Evolutionary conservation across 306 rosid genomes (phyloP), one percentile per base, ranked within the genome.

Genomic region (Canavalia gladiata): DNA sequence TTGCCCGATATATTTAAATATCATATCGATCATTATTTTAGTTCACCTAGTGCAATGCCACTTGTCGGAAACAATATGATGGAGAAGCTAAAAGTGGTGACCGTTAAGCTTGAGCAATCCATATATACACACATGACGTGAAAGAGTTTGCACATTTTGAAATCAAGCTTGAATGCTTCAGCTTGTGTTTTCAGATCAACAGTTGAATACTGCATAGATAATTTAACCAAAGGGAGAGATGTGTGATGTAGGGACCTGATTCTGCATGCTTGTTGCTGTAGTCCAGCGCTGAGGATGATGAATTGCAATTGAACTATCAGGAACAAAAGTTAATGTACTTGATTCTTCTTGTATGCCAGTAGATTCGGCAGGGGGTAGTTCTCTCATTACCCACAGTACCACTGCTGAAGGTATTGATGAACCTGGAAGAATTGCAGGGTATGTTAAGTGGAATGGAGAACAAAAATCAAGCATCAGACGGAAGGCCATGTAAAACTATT

Each of bases 341-440:
- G 93, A 80, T 82, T 87, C 97, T 88, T 91, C 93, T 39, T 39
- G 83, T 65, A 68, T 31, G 65, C 78, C 80, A 86, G 78, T 67
- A 68, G 88, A 72, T 84, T 87, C 81, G 7, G 76, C 52, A 8
- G 88, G 90, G 6, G 97, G 97, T 81, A 89, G 78, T 82, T 95
- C 99, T 87, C 97, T 89, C 96, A 88, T 89, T 82, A 88, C 88
- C 97, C 98, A 95, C 81, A 95, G 72, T 41, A 95, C 76, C 74
- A 87, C 82, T 30, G 92, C 94, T 59, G 97, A 95, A 11, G 99
- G 97, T 80, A 91, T 83, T 55, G 95, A 89, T 73, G 94, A 87
- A 86, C 99, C 99, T 95, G 89, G 82, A 83, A 86, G 60, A 71
- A 10, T 55, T 8, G 45, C 25, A 55, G 9, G 7, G 5, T 35